Percentiles rank a stretch among this genome's conserved stretches.
Evolutionary conservation across 1,139 yeast species (phyloP).

Genomic region (Magnusiomyces suaveolens): DNA sequence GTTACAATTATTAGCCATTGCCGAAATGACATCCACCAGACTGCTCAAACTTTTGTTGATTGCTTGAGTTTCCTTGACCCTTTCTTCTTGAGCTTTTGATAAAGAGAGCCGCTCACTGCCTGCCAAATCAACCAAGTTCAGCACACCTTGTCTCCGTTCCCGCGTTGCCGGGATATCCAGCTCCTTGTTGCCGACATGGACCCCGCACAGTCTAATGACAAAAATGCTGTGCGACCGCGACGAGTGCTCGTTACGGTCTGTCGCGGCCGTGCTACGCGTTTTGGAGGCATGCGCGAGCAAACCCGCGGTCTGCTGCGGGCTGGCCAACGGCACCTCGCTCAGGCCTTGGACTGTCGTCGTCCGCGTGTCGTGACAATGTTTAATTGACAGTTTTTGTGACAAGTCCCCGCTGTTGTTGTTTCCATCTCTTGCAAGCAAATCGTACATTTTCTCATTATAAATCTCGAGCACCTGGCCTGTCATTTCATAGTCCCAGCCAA

Average conservation of each 20-base stretch:
- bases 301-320: constrained; percentile 42
- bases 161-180: constrained; percentile 40
- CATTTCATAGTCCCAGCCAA: constrained; percentile 59
- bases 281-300: constrained; percentile 47
- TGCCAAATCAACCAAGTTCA: constrained; percentile 74
- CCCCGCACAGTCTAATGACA: constrained; percentile 51
- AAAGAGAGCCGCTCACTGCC: constrained; percentile 79
- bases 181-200: constrained; percentile 41
- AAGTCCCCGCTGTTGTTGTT: background rate
- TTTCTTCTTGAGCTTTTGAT: constrained; percentile 60
- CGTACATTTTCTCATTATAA: constrained; percentile 73
- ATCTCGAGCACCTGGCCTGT: constrained; percentile 81
- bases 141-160: constrained; percentile 46
- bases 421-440: constrained; percentile 38
- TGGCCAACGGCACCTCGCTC: constrained; percentile 40
- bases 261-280: constrained; percentile 65
- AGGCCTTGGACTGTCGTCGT: constrained; percentile 56
- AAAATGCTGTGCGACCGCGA: constrained; percentile 68
- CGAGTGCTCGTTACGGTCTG: constrained; percentile 72
- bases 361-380: constrained; percentile 50
- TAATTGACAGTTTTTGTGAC: constrained; percentile 51
- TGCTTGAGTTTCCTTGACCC: constrained; percentile 79
- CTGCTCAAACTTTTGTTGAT: constrained; percentile 84
- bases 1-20: constrained; percentile 36
- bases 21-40: constrained; percentile 80